Evolutionary conservation across 2,329 filamentous ascomycete genomes (phyloP).

Genomic region (Botrytis elliptica): DNA sequence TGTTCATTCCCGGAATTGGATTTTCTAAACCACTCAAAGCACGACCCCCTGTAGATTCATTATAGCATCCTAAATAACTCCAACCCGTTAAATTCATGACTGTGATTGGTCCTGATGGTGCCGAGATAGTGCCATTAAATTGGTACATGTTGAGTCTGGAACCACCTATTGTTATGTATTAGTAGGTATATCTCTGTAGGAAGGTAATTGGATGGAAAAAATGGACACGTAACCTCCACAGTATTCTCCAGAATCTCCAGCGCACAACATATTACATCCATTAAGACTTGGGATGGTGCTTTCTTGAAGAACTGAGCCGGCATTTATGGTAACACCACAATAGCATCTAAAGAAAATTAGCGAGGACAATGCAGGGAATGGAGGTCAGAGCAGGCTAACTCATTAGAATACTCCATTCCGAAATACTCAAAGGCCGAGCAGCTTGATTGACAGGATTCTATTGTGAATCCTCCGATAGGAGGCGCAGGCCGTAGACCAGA

Average conservation of each 20-base stretch:
- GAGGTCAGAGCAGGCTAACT: not conserved
- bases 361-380: not conserved
- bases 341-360: constrained; percentile 27
- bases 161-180: not conserved
- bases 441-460: constrained; percentile 36
- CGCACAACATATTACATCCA: constrained; percentile 33
- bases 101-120: constrained; percentile 23
- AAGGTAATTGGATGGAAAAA: not conserved
- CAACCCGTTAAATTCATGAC: constrained; percentile 24
- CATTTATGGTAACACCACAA: constrained; percentile 30
- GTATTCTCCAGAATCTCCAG: constrained; percentile 37
- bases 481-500: constrained; percentile 25
- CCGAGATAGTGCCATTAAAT: constrained; percentile 16
- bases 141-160: constrained; percentile 23
- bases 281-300: constrained; percentile 23
- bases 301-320: constrained; percentile 21
- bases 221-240: constrained; percentile 35
- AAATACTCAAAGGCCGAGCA: constrained; percentile 39
- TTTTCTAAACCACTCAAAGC: constrained; percentile 22
- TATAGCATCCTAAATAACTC: constrained; percentile 28
- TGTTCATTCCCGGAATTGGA: constrained; percentile 26
- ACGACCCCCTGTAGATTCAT: constrained; percentile 26
- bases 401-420: constrained; percentile 33
- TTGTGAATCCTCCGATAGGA: constrained; percentile 34
- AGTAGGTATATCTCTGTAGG: not conserved